Conservation (phyloP, 2,329 filamentous ascomycete genomes). For the Clonostachys byssicola region DNA sequence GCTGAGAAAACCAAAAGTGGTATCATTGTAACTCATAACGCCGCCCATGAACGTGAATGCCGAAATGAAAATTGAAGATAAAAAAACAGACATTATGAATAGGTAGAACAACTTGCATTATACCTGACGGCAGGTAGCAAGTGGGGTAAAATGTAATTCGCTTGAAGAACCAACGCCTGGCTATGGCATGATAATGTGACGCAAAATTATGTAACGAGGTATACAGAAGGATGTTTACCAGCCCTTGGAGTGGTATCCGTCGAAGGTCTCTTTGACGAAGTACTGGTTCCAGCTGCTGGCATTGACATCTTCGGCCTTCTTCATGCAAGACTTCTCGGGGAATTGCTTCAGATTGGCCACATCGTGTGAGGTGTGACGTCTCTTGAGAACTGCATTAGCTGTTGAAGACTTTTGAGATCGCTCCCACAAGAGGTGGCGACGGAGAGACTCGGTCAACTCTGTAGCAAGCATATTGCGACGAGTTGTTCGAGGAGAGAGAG, state of each 20-base stretch:
- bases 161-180: too few relatives aligned
- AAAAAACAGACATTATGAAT: too few relatives aligned
- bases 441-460: constrained; percentile 88
- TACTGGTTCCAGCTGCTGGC: constrained; percentile 81
- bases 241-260: constrained; percentile 37
- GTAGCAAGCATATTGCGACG: constrained; percentile 93
- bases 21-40: too few relatives aligned
- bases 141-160: too few relatives aligned
- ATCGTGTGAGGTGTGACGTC: constrained; percentile 86
- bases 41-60: too few relatives aligned
- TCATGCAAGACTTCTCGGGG: constrained; percentile 61
- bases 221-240: constrained; percentile 19
- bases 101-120: too few relatives aligned
- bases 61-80: too few relatives aligned
- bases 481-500: constrained; percentile 86
- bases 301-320: constrained; percentile 57
- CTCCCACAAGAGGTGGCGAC: constrained; percentile 90
- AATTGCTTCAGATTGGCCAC: constrained; percentile 84
- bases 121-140: too few relatives aligned
- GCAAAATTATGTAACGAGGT: too few relatives aligned
- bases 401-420: constrained; percentile 91
- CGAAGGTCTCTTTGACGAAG: constrained; percentile 71
- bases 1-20: too few relatives aligned
- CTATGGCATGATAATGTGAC: too few relatives aligned
- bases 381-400: constrained; percentile 82